Evolutionary conservation across 352 stramenopile species (phyloP).

Genomic region (Pythium periplocum): DNA sequence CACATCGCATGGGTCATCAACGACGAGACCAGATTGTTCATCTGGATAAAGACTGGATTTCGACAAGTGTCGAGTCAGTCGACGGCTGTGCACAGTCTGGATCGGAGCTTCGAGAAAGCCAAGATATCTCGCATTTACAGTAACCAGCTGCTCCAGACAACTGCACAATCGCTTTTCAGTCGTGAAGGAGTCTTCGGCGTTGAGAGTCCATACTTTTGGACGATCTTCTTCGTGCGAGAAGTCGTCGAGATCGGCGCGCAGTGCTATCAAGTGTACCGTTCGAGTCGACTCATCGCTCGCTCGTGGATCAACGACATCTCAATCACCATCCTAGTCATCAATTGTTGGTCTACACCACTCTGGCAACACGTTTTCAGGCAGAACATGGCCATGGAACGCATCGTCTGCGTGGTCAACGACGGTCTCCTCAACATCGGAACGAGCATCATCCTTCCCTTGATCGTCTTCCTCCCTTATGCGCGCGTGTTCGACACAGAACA

Average conservation of each 20-base stretch:
- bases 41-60: not conserved
- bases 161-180: not conserved
- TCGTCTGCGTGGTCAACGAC: not conserved
- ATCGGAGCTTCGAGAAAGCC: not conserved
- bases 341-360: constrained; percentile 25
- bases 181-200: constrained; percentile 1
- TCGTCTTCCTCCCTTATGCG: not conserved
- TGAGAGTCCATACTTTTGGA: constrained; percentile 1
- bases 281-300: constrained; percentile 6
- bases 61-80: not conserved
- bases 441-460: not conserved
- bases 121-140: not conserved
- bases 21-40: not conserved
- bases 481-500: not conserved
- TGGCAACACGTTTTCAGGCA: constrained; percentile 1
- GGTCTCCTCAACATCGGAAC: not conserved
- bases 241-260: constrained; percentile 9
- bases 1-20: constrained; percentile 1
- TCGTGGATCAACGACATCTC: constrained; percentile 19
- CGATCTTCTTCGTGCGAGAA: constrained; percentile 3
- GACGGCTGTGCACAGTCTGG: not conserved
- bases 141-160: not conserved
- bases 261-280: constrained; percentile 11
- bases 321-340: constrained; percentile 11
- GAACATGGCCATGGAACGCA: not conserved